Conservation (phyloP, 2,329 filamentous ascomycete species). For the Emericellopsis atlantica region DNA sequence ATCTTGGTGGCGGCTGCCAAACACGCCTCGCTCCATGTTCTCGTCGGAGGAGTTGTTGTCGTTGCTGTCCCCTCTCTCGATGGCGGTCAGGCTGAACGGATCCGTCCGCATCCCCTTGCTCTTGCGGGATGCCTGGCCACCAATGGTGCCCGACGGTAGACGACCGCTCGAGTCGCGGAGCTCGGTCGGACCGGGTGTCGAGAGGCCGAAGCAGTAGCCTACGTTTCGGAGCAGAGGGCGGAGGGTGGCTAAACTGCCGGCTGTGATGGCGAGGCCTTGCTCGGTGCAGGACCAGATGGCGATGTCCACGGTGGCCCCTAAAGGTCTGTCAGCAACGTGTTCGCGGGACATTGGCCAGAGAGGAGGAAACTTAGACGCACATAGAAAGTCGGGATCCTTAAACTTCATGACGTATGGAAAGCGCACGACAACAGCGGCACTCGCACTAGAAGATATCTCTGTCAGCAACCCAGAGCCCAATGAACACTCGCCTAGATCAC, state of each 20-base stretch:
- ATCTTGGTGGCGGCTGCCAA: not conserved
- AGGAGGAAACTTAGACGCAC: conserved; percentile 13
- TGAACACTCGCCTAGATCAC: conserved; percentile 5
- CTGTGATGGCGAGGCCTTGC: conserved; percentile 32
- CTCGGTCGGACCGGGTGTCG: conserved; percentile 8
- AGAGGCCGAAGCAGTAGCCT: conserved; percentile 16
- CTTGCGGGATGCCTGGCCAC: not conserved
- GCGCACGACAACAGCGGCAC: conserved; percentile 27
- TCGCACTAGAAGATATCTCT: conserved; percentile 19
- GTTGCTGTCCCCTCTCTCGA: conserved; percentile 8
- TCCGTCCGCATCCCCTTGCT: conserved; percentile 3
- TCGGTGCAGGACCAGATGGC: conserved; percentile 37
- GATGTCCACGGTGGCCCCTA: conserved; percentile 24
- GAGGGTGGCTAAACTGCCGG: conserved; percentile 32
- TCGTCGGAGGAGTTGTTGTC: not conserved
- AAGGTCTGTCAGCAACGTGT: not conserved
- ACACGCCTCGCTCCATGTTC: not conserved
- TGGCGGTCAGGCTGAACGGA: conserved; percentile 15
- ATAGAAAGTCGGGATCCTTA: conserved; percentile 27
- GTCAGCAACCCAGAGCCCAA: not conserved
- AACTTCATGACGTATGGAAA: conserved; percentile 24
- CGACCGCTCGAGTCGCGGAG: conserved; percentile 7
- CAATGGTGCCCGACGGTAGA: conserved; percentile 5
- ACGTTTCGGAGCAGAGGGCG: conserved; percentile 26
- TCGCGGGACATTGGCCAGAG: no score